These are phyloP conservation scores for Vigna unguiculata DNA, from an alignment of 306 rosid genomes.

Conservation along the genomic window DNA sequence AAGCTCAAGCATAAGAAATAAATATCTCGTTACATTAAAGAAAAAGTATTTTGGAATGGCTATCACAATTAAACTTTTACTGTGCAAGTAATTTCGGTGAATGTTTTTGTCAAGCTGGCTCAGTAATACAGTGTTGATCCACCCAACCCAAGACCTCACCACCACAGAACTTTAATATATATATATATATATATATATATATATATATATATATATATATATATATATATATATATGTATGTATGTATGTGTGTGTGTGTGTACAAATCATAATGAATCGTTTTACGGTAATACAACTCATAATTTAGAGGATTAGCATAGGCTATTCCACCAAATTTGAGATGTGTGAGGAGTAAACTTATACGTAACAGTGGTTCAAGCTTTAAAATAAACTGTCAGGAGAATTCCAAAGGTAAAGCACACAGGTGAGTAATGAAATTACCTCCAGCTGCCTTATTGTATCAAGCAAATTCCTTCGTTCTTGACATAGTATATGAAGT, in stretches of 20 bases:
- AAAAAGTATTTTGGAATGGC: background rate
- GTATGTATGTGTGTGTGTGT: too few species aligned
- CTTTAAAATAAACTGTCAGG: slow-evolving; percentile 14
- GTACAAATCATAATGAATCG: slow-evolving; percentile 6
- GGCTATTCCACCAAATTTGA: background rate
- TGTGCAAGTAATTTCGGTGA: slow-evolving; percentile 19
- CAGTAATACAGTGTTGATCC: background rate
- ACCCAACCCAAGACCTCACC: slow-evolving; percentile 31
- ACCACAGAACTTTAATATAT: background rate
- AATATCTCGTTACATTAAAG: background rate
- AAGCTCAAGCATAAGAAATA: slow-evolving; percentile 5
- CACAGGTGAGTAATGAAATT: slow-evolving; percentile 34
- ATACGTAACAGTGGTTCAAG: background rate
- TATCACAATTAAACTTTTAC: slow-evolving; percentile 22
- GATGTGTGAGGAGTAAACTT: slow-evolving; percentile 17
- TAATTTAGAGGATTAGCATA: background rate
- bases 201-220: too few species aligned
- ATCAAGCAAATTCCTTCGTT: slow-evolving; percentile 80
- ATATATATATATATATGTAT: too few species aligned
- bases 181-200: too few species aligned
- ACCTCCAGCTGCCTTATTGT: slow-evolving; percentile 93
- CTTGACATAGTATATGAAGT: slow-evolving; percentile 66
- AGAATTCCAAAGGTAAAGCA: slow-evolving; percentile 23
- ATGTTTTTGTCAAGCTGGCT: slow-evolving; percentile 25
- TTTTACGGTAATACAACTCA: slow-evolving; percentile 11